Evolutionary conservation across 2,329 filamentous ascomycete genomes (phyloP), one percentile per base, ranked within the genome.

Genomic region (Fusarium beomiforme): DNA sequence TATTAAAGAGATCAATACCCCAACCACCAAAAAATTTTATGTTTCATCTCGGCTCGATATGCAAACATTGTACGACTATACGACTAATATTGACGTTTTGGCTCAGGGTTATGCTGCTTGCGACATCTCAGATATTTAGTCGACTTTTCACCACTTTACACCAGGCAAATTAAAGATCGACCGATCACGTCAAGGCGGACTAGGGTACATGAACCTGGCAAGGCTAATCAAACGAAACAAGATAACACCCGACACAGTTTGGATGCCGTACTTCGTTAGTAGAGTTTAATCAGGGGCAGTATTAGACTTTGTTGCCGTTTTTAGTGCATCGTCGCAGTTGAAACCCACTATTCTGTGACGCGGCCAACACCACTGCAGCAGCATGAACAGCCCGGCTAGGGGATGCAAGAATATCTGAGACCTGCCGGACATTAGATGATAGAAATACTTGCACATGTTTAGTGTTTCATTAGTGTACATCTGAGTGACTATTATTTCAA

Each of bases 181-280:
- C 54, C 47, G 58, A 72, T 72, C 61, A 53, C 49, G 63, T 55
- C 66, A 63, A 70, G 54, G 57, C 64, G 49, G 37, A 59, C 63
- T 60, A 66, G 61, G 69, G 53, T 54, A 53, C 59, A 44, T 33
- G 42, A 49, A 55, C 44, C 54, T 59, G 47, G 57, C 41, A 72
- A 36, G 55, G 55, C 51, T 72, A 64, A 72, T 73, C 56, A 72
- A 72, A 72, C 62, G 66, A 72, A 72, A 72, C 70, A 72, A 70
- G 44, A 72, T 42, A 55, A 41, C 31, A 59, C 31, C 36, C 37
- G 50, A 24, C 51, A 60, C 56, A 60, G 66, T 72, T 70, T 72
- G 70, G 70, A 56, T 36, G 64, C 43, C n/a, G 41, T 61, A 53
- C 41, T 46, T 55, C 26, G 26, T 12, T 41, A 41, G 70, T 72